phyloP scores from a whole-genome alignment of 2,329 filamentous ascomycete genomes.

The Pseudogymnoascus pannorum region DNA sequence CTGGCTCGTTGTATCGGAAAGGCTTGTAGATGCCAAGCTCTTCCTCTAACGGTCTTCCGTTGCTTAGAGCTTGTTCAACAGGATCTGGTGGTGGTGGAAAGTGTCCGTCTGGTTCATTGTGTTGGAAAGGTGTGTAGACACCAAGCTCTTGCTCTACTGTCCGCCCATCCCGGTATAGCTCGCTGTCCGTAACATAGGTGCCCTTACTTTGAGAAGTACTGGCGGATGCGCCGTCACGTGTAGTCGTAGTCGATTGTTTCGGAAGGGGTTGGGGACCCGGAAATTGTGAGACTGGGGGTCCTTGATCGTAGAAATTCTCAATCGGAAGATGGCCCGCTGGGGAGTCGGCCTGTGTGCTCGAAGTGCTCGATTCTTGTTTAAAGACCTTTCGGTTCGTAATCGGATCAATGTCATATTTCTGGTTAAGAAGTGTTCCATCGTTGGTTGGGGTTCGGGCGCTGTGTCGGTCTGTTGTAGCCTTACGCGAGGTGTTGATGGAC shows the following conservation, averaged over 20 bases:
- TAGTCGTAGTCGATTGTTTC: neutral
- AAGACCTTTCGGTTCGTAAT: constrained; percentile 49
- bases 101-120: constrained; percentile 35
- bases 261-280: neutral
- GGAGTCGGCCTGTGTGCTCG: neutral
- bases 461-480: neutral
- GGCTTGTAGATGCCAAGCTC: constrained; percentile 5
- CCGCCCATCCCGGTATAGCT: neutral
- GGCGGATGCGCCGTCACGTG: neutral
- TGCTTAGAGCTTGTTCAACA: constrained; percentile 30
- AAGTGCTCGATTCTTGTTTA: constrained; percentile 22
- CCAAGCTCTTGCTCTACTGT: constrained; percentile 10
- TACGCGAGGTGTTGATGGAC: constrained; percentile 5
- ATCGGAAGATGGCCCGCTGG: constrained; percentile 12
- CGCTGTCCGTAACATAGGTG: constrained; percentile 6
- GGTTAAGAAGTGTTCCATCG: constrained; percentile 16
- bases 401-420: constrained; percentile 45
- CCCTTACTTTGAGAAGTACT: neutral
- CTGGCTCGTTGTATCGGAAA: constrained; percentile 23
- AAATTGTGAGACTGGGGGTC: constrained; percentile 6
- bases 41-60: neutral
- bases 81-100: constrained; percentile 21
- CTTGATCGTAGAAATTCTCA: constrained; percentile 12
- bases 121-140: constrained; percentile 31
- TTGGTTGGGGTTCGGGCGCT: constrained; percentile 16